Base-by-base conservation (phyloP, 208 protist genomes). In the Trypanosomatidae sp. region DNA sequence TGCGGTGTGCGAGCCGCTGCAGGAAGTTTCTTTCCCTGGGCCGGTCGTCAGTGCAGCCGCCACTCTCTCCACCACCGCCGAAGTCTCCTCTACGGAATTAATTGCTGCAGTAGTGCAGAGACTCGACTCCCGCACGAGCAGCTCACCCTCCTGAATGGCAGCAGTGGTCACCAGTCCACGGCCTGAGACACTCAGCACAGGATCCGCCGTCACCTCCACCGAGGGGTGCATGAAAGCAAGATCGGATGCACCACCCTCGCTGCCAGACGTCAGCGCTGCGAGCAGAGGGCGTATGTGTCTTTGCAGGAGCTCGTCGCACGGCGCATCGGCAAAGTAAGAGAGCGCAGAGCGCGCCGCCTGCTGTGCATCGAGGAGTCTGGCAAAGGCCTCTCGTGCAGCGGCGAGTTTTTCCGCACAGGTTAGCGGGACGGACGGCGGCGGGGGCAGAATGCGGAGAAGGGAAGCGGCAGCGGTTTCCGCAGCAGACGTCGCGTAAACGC, bases 151-250 rank as follows among this genome's bases (percentile, higher is more conserved):
- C n/a, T 47, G 17, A 36, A 91, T 74, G 0, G 69, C 15, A 5
- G 30, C 67, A 12, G 67, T 80, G 9, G 87, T 74, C 25, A 89
- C 67, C 25, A 91, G 56, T 0, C 87, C 87, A 3, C 69, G 56
- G 10, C 87, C 87, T 6, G 82, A 71, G 1, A 77, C 67, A 19
- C 82, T 59, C 50, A 70, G 75, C n/a, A 47, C 71, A 9, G 65
- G 28, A 50, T 89, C 82, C 8, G 46, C 55, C 46, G 66, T 86
- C n/a, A 80, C 59, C 44, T 85, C 79, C 52, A 80, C 80, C 25
- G 30, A 56, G 25, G 79, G 58, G 58, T 88, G 79, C 9, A 89
- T 19, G 28, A 62, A 75, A 44, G 47, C 19, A n/a, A n/a, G 33
- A 25, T 7, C 22, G 5, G 30, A 36, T 4, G 13, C 15, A n/a